Conservation (phyloP, 441 rosid genomes). For the Euphorbia schlechtendalii region DNA sequence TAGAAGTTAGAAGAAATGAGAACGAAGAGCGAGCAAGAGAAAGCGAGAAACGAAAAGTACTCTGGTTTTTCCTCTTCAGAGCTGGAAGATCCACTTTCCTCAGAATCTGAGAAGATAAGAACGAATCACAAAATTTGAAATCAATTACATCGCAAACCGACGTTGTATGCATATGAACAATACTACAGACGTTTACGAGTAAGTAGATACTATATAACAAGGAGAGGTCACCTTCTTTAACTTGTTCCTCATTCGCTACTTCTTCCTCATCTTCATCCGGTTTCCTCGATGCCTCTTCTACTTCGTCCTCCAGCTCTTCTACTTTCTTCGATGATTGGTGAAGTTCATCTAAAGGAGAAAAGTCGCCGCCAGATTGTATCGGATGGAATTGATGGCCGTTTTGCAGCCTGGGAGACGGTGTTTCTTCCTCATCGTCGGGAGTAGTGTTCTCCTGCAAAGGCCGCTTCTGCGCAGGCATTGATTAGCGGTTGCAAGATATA, state of each 20-base stretch:
- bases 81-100: slow-evolving; percentile 45
- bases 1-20: neutral
- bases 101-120: slow-evolving; percentile 44
- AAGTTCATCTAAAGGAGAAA: neutral
- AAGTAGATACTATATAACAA: slow-evolving; percentile 11
- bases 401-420: slow-evolving; percentile 13
- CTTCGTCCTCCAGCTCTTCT: slow-evolving; percentile 22
- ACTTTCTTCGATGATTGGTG: slow-evolving; percentile 16
- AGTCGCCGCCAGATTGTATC: slow-evolving; percentile 4
- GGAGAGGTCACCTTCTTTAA: slow-evolving; percentile 10
- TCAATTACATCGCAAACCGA: slow-evolving; percentile 10
- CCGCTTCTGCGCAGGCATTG: slow-evolving; percentile 81
- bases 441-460: slow-evolving; percentile 33
- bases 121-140: slow-evolving; percentile 18
- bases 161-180: slow-evolving; percentile 12
- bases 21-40: slow-evolving; percentile 9
- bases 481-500: slow-evolving; percentile 12
- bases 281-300: slow-evolving; percentile 15
- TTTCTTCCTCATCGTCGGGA: slow-evolving; percentile 20
- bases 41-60: slow-evolving; percentile 26
- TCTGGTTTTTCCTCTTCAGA: slow-evolving; percentile 55
- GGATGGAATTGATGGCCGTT: slow-evolving; percentile 13
- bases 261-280: slow-evolving; percentile 5
- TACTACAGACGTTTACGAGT: slow-evolving; percentile 15
- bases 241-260: slow-evolving; percentile 4